A percentile compares a stretch with the other conserved stretches of the same genome.
Evolutionary conservation across 129 eudicot genomes (phyloP).

Genomic region (Centaurea solstitialis): DNA sequence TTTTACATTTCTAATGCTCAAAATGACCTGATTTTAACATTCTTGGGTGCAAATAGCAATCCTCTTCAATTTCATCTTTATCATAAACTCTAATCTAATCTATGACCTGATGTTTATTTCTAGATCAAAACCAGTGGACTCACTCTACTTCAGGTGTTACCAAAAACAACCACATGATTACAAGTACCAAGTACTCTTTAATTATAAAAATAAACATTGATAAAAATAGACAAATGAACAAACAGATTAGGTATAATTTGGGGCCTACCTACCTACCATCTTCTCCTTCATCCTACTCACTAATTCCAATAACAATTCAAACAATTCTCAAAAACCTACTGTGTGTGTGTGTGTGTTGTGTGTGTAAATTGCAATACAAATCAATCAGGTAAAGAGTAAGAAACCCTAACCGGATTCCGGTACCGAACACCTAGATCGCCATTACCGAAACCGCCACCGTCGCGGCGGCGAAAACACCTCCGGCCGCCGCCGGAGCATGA

Average conservation of each 20-base stretch:
- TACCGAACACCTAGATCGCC: constrained; percentile 11
- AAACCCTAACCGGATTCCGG: constrained; percentile 20
- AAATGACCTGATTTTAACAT: no score
- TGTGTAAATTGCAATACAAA: background rate
- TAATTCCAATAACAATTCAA: background rate
- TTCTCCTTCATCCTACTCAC: constrained; percentile 5
- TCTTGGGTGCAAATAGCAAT: no score
- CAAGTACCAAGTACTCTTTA: background rate
- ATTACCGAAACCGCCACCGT: constrained; percentile 2
- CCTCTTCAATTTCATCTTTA: background rate
- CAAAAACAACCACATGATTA: constrained; percentile 1
- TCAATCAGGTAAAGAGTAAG: no score
- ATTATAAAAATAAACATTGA: background rate
- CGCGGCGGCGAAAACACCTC: constrained; percentile 7
- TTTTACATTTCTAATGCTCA: no score
- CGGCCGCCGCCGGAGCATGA: background rate
- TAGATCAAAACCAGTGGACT: background rate
- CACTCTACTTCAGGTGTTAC: background rate
- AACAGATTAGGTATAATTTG: constrained; percentile 2
- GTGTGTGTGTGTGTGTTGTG: background rate
- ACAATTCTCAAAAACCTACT: background rate
- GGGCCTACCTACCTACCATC: constrained; percentile 1
- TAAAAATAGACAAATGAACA: background rate
- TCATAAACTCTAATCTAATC: background rate
- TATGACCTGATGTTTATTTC: background rate